Percentiles rank a stretch among this genome's conserved stretches.
Conservation (phyloP, 768 basidiomycete species). For the Boletus rufocinnamomeus region DNA sequence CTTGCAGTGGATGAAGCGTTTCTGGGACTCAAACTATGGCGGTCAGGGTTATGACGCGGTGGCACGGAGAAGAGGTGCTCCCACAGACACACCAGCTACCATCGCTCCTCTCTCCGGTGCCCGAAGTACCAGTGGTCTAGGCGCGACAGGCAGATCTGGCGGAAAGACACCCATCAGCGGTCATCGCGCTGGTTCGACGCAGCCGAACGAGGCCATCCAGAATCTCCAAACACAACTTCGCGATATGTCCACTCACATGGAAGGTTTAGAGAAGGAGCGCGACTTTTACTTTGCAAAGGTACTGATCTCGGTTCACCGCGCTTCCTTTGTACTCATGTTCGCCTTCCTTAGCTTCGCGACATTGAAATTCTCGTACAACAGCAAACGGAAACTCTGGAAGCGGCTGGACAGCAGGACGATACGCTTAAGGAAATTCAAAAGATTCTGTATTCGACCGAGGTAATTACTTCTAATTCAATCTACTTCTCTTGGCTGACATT, state of each 20-base stretch:
- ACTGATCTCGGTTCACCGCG: slow-evolving; percentile 18
- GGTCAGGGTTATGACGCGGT: slow-evolving; percentile 88
- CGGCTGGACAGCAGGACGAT: slow-evolving; percentile 55
- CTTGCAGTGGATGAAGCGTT: slow-evolving; percentile 94
- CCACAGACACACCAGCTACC: slow-evolving; percentile 77
- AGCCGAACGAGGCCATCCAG: slow-evolving; percentile 66
- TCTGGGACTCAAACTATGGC: slow-evolving; percentile 91
- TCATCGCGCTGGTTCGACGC: slow-evolving; percentile 64
- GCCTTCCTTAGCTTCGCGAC: slow-evolving; percentile 74
- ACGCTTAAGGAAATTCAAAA: slow-evolving; percentile 81
- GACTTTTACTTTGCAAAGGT: slow-evolving; percentile 99
- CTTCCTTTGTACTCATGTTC: slow-evolving; percentile 8
- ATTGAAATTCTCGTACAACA: slow-evolving; percentile 94
- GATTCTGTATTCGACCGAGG: slow-evolving; percentile 95
- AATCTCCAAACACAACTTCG: slow-evolving; percentile 74
- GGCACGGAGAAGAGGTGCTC: slow-evolving; percentile 74
- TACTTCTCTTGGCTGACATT: slow-evolving; percentile 11
- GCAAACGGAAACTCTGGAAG: slow-evolving; percentile 65
- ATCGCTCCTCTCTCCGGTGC: slow-evolving; percentile 62
- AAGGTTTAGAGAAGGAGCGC: slow-evolving; percentile 93
- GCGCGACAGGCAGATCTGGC: slow-evolving; percentile 50
- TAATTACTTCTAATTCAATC: slow-evolving; percentile 36
- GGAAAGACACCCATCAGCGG: slow-evolving; percentile 75
- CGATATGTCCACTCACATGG: slow-evolving; percentile 80
- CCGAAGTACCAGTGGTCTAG: slow-evolving; percentile 41